Evolutionary conservation across 2,329 filamentous ascomycete species (phyloP), one percentile per base, ranked within the genome.

Genomic region (Ophiosphaerella korrae): DNA sequence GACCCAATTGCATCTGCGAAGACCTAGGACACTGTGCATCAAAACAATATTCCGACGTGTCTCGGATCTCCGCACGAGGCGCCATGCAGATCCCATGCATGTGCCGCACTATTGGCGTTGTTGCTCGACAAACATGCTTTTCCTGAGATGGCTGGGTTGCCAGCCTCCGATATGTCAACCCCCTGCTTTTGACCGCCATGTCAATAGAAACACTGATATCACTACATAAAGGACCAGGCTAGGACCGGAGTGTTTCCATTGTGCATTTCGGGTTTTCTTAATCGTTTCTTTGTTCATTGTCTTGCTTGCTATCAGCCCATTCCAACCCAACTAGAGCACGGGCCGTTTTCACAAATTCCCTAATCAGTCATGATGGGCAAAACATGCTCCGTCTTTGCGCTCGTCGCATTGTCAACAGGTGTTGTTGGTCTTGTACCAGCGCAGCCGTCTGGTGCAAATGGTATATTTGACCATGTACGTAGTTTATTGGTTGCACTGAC

Each of bases 71-170:
- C 38, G 36, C 48, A 52, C 42, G 42, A 50, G 52, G 53, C 32
- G 49, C 32, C 52, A 49, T 60, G 55, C 62, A 62, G 50, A 40
- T 46, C 41, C 56, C 52, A 55, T 56, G 48, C 45, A 50, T 42
- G 32, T 24, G 44, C 39, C 37, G 48, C 50, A 51, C 51, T 52
- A 47, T 53, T 38, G 43, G 53, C 51, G 55, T 57, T 63, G 36
- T 38, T 50, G 55, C 60, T 52, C 60, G 42, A 60, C 56, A 64
- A 66, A 58, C 62, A 62, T 60, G 59, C 50, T 64, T 64, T 57
- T 48, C 37, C 18, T 32, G 44, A 43, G 56, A 59, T 55, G 63
- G 66, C 56, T 67, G 63, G 64, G 42, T 11, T 16, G 24, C 47
- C 60, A 62, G 51, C 55, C 51, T 57, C 55, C 35, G 24, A 32